These are phyloP conservation scores for Ophiostoma angusticollis DNA, from an alignment of 2,329 filamentous ascomycete species.

Conservation along the genomic window DNA sequence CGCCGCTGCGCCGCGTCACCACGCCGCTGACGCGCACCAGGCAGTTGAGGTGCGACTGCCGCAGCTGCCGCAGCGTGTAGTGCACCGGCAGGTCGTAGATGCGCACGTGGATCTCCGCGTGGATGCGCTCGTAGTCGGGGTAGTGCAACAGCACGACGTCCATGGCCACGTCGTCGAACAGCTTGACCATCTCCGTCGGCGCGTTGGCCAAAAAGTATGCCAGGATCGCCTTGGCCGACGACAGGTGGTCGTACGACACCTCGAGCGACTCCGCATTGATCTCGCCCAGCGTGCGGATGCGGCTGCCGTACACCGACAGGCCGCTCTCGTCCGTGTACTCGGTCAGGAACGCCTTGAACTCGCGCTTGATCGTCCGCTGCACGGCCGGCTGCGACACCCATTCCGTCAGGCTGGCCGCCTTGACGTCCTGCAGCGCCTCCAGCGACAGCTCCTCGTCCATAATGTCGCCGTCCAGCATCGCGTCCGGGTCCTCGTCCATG, in stretches of 20 bases:
- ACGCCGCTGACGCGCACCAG: conserved; percentile 89
- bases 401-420: conserved; percentile 83
- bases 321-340: conserved; percentile 87
- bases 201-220: conserved; percentile 95
- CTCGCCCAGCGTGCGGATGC: conserved; percentile 90
- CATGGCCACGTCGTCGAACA: conserved; percentile 95
- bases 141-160: conserved; percentile 93
- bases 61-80: conserved; percentile 87
- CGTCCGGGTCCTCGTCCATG: conserved; percentile 90
- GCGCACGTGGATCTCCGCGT: conserved; percentile 93
- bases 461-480: conserved; percentile 82
- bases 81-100: conserved; percentile 90
- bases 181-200: conserved; percentile 84
- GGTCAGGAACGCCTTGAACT: conserved; percentile 95
- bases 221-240: conserved; percentile 79
- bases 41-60: conserved; percentile 92
- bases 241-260: conserved; percentile 87
- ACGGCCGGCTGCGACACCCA: conserved; percentile 89
- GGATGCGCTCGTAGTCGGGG: conserved; percentile 93
- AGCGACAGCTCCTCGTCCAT: conserved; percentile 93
- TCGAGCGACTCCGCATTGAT: conserved; percentile 93
- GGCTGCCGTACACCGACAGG: conserved; percentile 85
- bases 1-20: conserved; percentile 83
- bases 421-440: conserved; percentile 83
- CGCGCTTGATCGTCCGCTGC: conserved; percentile 82